Conservation (phyloP, 108 stramenopile species). For the Halocafeteria seosinensis region DNA sequence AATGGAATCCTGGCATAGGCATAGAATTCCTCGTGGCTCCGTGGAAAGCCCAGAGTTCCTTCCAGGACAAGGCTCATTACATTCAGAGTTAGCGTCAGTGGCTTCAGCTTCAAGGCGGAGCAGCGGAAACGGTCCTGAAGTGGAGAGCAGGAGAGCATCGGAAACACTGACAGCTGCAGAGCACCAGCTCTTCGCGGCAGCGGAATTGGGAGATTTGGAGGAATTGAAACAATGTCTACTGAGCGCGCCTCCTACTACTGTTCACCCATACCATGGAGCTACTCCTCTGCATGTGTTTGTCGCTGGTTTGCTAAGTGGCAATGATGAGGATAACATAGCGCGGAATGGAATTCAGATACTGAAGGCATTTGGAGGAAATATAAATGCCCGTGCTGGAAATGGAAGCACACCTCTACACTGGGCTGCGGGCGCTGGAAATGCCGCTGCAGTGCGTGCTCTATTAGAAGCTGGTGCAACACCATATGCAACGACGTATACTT, state of each 20-base stretch:
- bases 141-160: background rate
- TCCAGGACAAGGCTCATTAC: too few species aligned
- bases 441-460: background rate
- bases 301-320: background rate
- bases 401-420: constrained; percentile 11
- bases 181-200: background rate
- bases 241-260: background rate
- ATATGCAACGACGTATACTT: background rate
- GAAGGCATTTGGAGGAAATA: background rate
- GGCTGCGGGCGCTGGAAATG: constrained; percentile 3
- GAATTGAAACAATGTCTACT: background rate
- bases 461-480: background rate
- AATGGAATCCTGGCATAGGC: too few species aligned
- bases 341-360: background rate
- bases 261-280: background rate
- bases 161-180: background rate
- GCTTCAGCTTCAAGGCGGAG: background rate
- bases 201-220: background rate
- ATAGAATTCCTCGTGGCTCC: too few species aligned
- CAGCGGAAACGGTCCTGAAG: background rate
- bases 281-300: background rate
- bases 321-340: background rate
- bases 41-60: too few species aligned
- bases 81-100: too few species aligned
- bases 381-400: background rate